phyloP scores from a whole-genome alignment of 2,329 filamentous ascomycete genomes.

The Ilyonectria mors-panacis region DNA sequence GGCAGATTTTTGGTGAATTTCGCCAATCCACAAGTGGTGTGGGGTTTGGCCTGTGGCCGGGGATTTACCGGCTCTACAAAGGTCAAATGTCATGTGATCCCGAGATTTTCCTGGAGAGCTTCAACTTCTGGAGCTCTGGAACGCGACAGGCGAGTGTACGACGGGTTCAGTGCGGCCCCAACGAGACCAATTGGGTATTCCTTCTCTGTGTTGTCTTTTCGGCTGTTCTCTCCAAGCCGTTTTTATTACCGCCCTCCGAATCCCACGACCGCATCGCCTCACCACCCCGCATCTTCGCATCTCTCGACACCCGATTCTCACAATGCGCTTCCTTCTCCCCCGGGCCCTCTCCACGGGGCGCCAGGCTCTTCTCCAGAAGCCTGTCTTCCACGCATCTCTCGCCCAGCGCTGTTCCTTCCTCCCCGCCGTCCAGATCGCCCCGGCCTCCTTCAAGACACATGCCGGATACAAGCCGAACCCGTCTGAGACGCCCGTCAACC shows the following conservation, averaged over 20 bases:
- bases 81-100: constrained; percentile 56
- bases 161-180: constrained; percentile 14
- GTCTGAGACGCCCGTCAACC: constrained; percentile 40
- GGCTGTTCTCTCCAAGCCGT: neutral
- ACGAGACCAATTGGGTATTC: constrained; percentile 31
- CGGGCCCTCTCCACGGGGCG: constrained; percentile 44
- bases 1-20: constrained; percentile 61
- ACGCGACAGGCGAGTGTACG: constrained; percentile 36
- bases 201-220: neutral
- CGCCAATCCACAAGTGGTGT: constrained; percentile 57
- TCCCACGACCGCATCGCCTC: neutral
- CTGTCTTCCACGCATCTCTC: constrained; percentile 19
- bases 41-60: constrained; percentile 51
- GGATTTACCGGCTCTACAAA: constrained; percentile 51
- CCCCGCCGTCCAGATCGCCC: constrained; percentile 35
- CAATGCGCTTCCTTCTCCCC: constrained; percentile 48
- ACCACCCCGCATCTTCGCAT: neutral
- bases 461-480: constrained; percentile 43
- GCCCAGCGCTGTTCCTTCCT: constrained; percentile 33
- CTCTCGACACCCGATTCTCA: constrained; percentile 29
- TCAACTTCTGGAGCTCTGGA: constrained; percentile 39
- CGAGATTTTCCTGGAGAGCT: constrained; percentile 49
- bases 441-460: constrained; percentile 44
- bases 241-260: neutral
- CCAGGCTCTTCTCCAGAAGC: constrained; percentile 32